Conservation (phyloP, 2,329 filamentous ascomycete species). For the Raffaelea ambrosiae region DNA sequence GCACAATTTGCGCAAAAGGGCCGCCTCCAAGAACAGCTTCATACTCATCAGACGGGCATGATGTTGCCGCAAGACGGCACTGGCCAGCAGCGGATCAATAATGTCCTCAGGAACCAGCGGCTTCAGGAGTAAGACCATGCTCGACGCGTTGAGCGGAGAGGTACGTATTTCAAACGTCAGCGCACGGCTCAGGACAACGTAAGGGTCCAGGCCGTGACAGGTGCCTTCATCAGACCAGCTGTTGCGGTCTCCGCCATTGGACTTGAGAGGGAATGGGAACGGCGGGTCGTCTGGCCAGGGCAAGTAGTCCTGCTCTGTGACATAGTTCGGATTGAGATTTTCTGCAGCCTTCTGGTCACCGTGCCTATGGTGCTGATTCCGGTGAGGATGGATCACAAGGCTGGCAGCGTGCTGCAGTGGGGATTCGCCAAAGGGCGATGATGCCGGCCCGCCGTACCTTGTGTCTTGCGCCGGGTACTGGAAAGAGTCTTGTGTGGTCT, state of each 20-base stretch:
- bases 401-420: too few species aligned
- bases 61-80: constrained; percentile 49
- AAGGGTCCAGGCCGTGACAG: constrained; percentile 42
- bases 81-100: constrained; percentile 47
- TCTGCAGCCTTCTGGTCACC: too few species aligned
- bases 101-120: constrained; percentile 46
- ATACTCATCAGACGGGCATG: constrained; percentile 52
- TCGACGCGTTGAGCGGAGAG: constrained; percentile 50
- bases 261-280: constrained; percentile 39
- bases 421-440: too few species aligned
- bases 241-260: constrained; percentile 5
- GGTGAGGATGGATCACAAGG: too few species aligned
- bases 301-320: constrained; percentile 51
- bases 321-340: constrained; percentile 21
- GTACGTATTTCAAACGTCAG: constrained; percentile 47
- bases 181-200: constrained; percentile 42
- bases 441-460: too few species aligned
- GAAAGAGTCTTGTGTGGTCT: too few species aligned
- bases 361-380: too few species aligned
- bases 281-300: constrained; percentile 48
- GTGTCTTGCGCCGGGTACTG: too few species aligned
- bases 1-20: constrained; percentile 53
- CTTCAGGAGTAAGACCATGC: constrained; percentile 51
- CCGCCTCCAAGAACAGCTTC: constrained; percentile 51
- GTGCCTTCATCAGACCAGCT: constrained; percentile 1